Evolutionary conservation across 2,329 filamentous ascomycete genomes (phyloP).

Genomic region (Aureobasidium lini): DNA sequence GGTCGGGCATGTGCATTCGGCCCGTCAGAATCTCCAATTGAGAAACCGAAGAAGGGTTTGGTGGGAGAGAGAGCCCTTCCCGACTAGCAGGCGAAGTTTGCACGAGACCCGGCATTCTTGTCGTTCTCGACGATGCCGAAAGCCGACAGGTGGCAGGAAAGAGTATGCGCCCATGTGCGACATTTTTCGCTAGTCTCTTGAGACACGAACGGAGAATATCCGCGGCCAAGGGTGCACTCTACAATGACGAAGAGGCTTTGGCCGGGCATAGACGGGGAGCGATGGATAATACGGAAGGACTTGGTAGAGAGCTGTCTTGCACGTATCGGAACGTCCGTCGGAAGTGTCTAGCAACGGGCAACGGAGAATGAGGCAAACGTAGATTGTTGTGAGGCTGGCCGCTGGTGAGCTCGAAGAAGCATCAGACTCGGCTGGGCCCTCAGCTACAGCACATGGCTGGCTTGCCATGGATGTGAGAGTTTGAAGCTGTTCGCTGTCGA

Average conservation of each 20-base stretch:
- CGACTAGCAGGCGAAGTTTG: slow-evolving; percentile 10
- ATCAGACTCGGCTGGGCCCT: slow-evolving; percentile 3
- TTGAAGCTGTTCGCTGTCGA: slow-evolving; percentile 12
- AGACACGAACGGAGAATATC: slow-evolving; percentile 8
- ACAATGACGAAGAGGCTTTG: slow-evolving; percentile 7
- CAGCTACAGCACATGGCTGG: slow-evolving; percentile 12
- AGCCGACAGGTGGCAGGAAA: slow-evolving; percentile 12
- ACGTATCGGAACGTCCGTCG: slow-evolving; percentile 7
- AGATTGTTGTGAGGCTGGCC: slow-evolving; percentile 7
- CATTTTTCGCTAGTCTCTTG: slow-evolving; percentile 5
- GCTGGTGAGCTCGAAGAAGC: not conserved
- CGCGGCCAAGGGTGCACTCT: slow-evolving; percentile 2
- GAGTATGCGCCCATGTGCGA: slow-evolving; percentile 1
- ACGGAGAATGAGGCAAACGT: slow-evolving; percentile 6
- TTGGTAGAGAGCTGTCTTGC: not conserved
- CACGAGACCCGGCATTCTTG: slow-evolving; percentile 4
- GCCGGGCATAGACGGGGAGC: not conserved
- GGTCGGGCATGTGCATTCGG: slow-evolving; percentile 1
- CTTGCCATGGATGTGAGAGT: slow-evolving; percentile 5
- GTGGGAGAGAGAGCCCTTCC: not conserved
- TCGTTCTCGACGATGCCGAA: slow-evolving; percentile 10
- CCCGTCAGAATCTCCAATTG: not conserved
- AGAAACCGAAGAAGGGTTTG: slow-evolving; percentile 4
- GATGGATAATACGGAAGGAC: not conserved
- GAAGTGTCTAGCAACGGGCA: slow-evolving; percentile 8